Conservation (phyloP, 1,284 basidiomycete genomes). For the Boletus mariae region DNA sequence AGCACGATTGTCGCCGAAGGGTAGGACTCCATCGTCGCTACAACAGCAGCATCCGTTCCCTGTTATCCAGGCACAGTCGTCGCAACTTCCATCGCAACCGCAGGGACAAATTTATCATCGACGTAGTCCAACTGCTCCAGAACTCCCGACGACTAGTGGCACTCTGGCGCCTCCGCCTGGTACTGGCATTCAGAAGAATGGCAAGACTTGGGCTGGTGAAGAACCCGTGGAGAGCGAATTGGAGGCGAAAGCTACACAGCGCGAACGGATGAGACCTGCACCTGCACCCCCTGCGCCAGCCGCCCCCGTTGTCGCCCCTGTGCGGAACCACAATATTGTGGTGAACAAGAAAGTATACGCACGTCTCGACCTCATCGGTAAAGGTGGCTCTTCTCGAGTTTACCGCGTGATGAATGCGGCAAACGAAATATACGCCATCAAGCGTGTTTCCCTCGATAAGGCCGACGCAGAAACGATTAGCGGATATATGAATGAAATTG, state of each 20-base stretch:
- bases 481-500: slow-evolving; percentile 95
- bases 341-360: slow-evolving; percentile 78
- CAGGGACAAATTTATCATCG: slow-evolving; percentile 41
- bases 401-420: slow-evolving; percentile 79
- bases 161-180: slow-evolving; percentile 29
- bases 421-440: slow-evolving; percentile 83
- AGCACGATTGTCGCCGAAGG: slow-evolving; percentile 23
- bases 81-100: slow-evolving; percentile 20
- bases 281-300: slow-evolving; percentile 25
- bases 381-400: slow-evolving; percentile 91
- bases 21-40: slow-evolving; percentile 17
- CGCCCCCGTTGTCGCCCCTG: slow-evolving; percentile 20
- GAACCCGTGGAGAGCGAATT: slow-evolving; percentile 30
- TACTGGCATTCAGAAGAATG: slow-evolving; percentile 24
- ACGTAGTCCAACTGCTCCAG: slow-evolving; percentile 62
- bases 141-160: slow-evolving; percentile 45
- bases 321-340: slow-evolving; percentile 36
- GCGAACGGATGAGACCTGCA: slow-evolving; percentile 24
- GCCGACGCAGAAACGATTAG: slow-evolving; percentile 82
- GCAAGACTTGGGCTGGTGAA: slow-evolving; percentile 50
- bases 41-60: slow-evolving; percentile 31
- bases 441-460: slow-evolving; percentile 82
- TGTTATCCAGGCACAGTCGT: slow-evolving; percentile 25
- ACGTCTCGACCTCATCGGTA: slow-evolving; percentile 83
- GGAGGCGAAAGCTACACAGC: slow-evolving; percentile 23